Evolutionary conservation across 1,139 yeast species (phyloP), one percentile per base, ranked within the genome.

Genomic region (Yamadazyma oceani): DNA sequence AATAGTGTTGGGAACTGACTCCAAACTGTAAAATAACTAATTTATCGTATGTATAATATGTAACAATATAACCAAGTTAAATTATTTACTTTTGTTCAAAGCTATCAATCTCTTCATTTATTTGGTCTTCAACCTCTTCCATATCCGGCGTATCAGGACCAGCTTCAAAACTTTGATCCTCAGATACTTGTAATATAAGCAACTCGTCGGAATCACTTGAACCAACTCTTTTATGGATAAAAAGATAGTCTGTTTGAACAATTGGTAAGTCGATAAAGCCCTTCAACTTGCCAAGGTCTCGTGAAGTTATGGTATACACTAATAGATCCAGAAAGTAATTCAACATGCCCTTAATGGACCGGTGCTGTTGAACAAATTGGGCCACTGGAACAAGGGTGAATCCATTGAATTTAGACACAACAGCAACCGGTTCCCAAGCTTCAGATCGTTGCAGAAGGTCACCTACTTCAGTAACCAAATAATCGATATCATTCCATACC

Each of bases 401-500:
- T 2, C 58, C 56, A 8, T 51, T 46, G 41, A 57, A 68, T 10
- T 50, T 42, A 21, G 49, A 43, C 13, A 60, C 39, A 2, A 50
- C 29, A 15, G 52, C 52, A 35, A 63, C 32, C 17, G 48, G 33
- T 39, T 57, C 46, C 74, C 73, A 69, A 38, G 57, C 50, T 1
- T 37, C 35, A 1, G 47, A 38, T 12, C 54, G 46, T 38, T 19
- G 21, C 21, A 19, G 21, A 19, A 19, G 8, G 8, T 19, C 21
- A 19, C 8, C 21, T 8, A 43, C 42, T 37, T 74, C 79, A 7
- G 85, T 72, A 33, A 89, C 75, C 35, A 86, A 63, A 44, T 74
- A 78, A 46, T 84, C 81, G 50, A 83, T 77, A 1, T 68, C 47
- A 11, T 69, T 62, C 86, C 89, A 82, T 9, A 68, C 49, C 1